These are phyloP conservation scores for Hibiscus syriacus DNA, from an alignment of 345 rosid species.

Conservation along the genomic window DNA sequence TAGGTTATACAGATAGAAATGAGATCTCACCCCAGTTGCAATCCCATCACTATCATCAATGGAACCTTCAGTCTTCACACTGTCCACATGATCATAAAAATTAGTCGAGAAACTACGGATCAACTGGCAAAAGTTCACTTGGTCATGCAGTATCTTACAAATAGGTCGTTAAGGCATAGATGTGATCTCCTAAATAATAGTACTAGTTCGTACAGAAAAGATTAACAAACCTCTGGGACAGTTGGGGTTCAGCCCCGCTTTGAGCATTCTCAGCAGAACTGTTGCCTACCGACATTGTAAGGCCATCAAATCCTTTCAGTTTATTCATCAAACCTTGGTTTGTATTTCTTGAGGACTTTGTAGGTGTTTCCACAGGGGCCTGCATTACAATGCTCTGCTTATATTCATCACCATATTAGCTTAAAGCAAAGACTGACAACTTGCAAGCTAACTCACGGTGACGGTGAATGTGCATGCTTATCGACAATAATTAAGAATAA, in stretches of 20 bases:
- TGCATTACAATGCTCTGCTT: conserved; percentile 25
- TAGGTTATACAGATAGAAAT: neutral
- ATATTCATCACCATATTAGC: conserved; percentile 31
- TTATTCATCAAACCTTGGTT: conserved; percentile 74
- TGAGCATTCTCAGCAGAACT: conserved; percentile 40
- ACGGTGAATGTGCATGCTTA: neutral
- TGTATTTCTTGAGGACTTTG: conserved; percentile 53
- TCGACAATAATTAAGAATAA: neutral
- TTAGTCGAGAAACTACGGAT: neutral
- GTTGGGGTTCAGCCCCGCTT: conserved; percentile 37
- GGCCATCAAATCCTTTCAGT: conserved; percentile 75
- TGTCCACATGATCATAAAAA: conserved; percentile 29
- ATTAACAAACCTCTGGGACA: conserved; percentile 53
- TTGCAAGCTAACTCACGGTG: neutral
- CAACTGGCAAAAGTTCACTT: neutral
- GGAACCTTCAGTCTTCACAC: conserved; percentile 56
- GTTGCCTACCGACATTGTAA: conserved; percentile 81
- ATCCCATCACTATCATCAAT: conserved; percentile 68
- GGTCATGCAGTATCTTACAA: neutral
- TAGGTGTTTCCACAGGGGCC: conserved; percentile 59
- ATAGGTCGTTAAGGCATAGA: neutral
- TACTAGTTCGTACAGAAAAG: neutral
- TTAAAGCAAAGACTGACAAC: neutral
- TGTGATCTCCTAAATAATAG: neutral
- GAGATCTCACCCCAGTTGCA: conserved; percentile 47